Conservation (phyloP, 208 protist genomes). For the Naegleria lovaniensis region DNA sequence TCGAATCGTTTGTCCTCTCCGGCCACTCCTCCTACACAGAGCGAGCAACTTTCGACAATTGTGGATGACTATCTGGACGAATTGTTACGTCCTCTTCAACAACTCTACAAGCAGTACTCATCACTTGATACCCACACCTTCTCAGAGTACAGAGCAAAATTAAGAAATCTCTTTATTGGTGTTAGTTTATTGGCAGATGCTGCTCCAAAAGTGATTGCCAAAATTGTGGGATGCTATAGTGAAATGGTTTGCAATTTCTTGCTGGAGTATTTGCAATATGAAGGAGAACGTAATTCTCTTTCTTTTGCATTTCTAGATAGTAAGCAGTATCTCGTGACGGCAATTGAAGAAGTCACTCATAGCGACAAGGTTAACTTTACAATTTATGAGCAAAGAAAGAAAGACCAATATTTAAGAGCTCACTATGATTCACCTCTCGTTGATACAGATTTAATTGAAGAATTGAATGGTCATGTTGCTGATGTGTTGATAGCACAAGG, state of each 20-base stretch:
- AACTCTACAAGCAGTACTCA: neutral
- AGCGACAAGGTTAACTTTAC: neutral
- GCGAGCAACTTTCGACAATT: neutral
- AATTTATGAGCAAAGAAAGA: neutral
- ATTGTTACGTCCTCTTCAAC: neutral
- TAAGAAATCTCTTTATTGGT: neutral
- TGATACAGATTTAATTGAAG: neutral
- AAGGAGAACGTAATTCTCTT: neutral
- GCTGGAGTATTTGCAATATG: neutral
- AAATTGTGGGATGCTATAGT: neutral
- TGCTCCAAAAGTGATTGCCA: neutral
- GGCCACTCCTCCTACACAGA: too few relatives aligned
- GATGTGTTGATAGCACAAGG: neutral
- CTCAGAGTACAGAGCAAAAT: neutral
- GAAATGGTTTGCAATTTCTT: constrained; percentile 3
- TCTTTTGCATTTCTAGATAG: neutral
- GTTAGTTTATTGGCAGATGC: neutral
- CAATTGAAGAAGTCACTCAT: neutral
- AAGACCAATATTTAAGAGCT: neutral
- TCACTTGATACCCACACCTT: neutral
- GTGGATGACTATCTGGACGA: neutral
- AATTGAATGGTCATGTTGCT: neutral
- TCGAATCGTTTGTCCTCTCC: too few relatives aligned
- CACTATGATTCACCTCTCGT: neutral
- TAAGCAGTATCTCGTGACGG: neutral